Conservation (phyloP, 805 yeast species). For the Candida ovalis region DNA sequence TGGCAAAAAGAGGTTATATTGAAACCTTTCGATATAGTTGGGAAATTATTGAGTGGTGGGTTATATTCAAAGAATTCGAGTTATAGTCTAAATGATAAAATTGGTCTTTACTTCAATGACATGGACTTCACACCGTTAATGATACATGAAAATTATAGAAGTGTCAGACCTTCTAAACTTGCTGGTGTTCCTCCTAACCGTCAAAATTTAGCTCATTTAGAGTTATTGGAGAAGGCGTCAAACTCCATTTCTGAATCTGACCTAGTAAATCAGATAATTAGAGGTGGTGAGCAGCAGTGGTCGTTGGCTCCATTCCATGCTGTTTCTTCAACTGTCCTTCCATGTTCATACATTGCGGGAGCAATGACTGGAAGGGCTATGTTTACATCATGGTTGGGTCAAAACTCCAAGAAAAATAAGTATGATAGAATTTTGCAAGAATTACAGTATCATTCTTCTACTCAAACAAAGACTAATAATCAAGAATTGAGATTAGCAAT, state of each 20-base stretch:
- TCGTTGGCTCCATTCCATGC: conserved; percentile 89
- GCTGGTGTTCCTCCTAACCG: conserved; percentile 23
- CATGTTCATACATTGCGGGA: conserved; percentile 74
- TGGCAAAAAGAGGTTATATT: conserved; percentile 92
- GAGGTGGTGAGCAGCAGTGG: conserved; percentile 94
- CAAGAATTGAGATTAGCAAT: conserved; percentile 72
- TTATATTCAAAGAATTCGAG: conserved; percentile 50
- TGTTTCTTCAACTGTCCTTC: conserved; percentile 76
- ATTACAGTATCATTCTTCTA: conserved; percentile 80
- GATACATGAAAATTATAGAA: conserved; percentile 90
- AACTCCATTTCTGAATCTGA: conserved; percentile 85
- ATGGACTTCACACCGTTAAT: conserved; percentile 91
- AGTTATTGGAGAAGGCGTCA: conserved; percentile 72
- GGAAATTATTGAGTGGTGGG: conserved; percentile 57
- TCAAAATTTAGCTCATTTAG: conserved; percentile 49
- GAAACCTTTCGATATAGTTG: conserved; percentile 88
- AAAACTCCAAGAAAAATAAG: conserved; percentile 80
- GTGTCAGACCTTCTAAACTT: conserved; percentile 51
- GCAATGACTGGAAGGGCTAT: conserved; percentile 62
- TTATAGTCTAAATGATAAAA: conserved; percentile 71
- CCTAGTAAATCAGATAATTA: conserved; percentile 72
- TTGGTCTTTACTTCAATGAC: conserved; percentile 89
- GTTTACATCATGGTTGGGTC: conserved; percentile 87
- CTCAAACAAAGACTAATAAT: conserved; percentile 74
- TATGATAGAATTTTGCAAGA: conserved; percentile 78